These are phyloP conservation scores for Neopestalotiopsis clavispora DNA, from an alignment of 2,329 filamentous ascomycete species.

Conservation along the genomic window DNA sequence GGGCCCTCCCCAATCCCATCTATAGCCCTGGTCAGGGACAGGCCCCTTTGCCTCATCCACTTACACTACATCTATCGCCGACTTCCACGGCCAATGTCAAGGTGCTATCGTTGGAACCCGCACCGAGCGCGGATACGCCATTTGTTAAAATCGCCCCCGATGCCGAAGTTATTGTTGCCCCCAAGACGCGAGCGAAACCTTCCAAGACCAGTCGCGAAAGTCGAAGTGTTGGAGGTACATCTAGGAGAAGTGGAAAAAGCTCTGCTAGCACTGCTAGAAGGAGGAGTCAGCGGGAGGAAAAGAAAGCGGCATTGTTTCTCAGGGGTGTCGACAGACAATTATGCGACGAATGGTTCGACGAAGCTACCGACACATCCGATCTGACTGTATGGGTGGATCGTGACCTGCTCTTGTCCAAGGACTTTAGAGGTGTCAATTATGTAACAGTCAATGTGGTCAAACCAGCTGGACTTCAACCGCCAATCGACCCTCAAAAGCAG, in stretches of 20 bases:
- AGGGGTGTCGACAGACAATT: slow-evolving; percentile 75
- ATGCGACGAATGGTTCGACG: slow-evolving; percentile 79
- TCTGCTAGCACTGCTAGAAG: slow-evolving; percentile 71
- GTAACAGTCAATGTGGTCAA: slow-evolving; percentile 86
- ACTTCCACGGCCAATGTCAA: slow-evolving; percentile 94
- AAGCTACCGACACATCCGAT: slow-evolving; percentile 59
- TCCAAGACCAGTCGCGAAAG: slow-evolving; percentile 72
- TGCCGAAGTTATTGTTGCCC: slow-evolving; percentile 95
- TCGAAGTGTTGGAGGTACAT: slow-evolving; percentile 79
- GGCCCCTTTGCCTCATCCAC: slow-evolving; percentile 69
- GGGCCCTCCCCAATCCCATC: slow-evolving; percentile 86
- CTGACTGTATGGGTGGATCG: slow-evolving; percentile 86
- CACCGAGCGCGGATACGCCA: slow-evolving; percentile 67
- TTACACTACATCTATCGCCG: slow-evolving; percentile 91
- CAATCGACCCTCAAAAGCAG: slow-evolving; percentile 70
- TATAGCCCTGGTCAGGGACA: slow-evolving; percentile 59
- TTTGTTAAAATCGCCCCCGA: slow-evolving; percentile 95
- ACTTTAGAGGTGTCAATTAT: slow-evolving; percentile 77
- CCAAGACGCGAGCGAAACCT: slow-evolving; percentile 80
- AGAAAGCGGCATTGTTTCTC: slow-evolving; percentile 74
- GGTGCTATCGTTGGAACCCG: slow-evolving; percentile 81
- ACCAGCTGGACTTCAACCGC: slow-evolving; percentile 75
- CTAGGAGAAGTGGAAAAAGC: slow-evolving; percentile 79
- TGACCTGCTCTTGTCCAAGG: slow-evolving; percentile 73
- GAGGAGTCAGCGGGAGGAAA: slow-evolving; percentile 64